Conservation (phyloP, 1,284 basidiomycete genomes). For the Stygiomarasmius scandens region DNA sequence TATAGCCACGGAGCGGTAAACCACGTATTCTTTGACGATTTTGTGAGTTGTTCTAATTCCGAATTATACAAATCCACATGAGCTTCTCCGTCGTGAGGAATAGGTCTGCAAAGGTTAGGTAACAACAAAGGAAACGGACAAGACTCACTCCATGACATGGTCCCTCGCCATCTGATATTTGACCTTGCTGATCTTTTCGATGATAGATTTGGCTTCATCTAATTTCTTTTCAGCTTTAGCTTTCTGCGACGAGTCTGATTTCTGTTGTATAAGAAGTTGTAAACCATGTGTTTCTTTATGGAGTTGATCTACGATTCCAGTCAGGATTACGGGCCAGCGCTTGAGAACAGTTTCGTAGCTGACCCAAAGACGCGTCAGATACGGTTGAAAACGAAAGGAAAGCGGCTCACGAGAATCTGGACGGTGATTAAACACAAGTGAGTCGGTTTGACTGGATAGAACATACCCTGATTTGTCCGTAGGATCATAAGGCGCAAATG, state of each 20-base stretch:
- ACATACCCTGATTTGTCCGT: constrained; percentile 60
- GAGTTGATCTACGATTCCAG: constrained; percentile 76
- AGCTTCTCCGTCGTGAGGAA: constrained; percentile 74
- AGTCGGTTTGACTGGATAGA: not conserved
- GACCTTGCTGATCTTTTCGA: constrained; percentile 77
- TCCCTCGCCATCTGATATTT: constrained; percentile 93
- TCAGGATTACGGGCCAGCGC: constrained; percentile 92
- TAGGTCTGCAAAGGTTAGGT: constrained; percentile 48
- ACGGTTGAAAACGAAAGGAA: not conserved
- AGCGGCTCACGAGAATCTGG: constrained; percentile 60
- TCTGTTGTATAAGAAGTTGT: constrained; percentile 15
- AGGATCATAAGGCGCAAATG: constrained; percentile 68
- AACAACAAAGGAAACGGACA: not conserved
- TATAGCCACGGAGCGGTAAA: constrained; percentile 92
- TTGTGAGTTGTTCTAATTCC: constrained; percentile 58
- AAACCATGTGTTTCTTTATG: constrained; percentile 47
- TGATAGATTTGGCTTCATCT: constrained; percentile 78
- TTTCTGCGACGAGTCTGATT: constrained; percentile 19
- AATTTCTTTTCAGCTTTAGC: constrained; percentile 38
- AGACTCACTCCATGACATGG: constrained; percentile 67
- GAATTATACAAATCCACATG: constrained; percentile 74
- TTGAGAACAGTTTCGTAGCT: constrained; percentile 54
- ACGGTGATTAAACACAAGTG: constrained; percentile 1
- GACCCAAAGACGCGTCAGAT: constrained; percentile 6
- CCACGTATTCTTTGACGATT: constrained; percentile 74